Conservation (phyloP, 2,329 filamentous ascomycete species). For the Lachnellula arida region DNA sequence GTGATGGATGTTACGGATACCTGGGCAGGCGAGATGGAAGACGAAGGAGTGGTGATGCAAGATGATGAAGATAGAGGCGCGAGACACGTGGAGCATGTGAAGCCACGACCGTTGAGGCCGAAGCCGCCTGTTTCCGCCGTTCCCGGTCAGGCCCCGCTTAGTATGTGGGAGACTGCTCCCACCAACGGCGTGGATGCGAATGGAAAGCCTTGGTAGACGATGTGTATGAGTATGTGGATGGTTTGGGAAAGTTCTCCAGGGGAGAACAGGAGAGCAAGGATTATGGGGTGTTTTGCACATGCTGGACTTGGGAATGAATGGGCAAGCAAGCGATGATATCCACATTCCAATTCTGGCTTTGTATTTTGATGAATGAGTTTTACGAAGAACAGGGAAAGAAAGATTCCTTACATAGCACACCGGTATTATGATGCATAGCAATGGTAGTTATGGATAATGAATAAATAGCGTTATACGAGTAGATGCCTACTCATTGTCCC, state of each 20-base stretch:
- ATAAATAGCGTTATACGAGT: not conserved
- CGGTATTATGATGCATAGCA: not conserved
- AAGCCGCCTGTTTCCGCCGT: constrained; percentile 10
- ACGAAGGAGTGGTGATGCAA: constrained; percentile 8
- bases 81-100: constrained; percentile 21
- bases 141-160: not conserved
- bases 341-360: not conserved
- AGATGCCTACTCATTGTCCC: no score
- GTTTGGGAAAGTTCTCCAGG: not conserved
- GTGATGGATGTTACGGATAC: constrained; percentile 6
- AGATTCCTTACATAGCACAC: not conserved
- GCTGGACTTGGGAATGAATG: not conserved
- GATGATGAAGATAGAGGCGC: constrained; percentile 4
- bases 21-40: constrained; percentile 5
- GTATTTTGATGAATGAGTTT: not conserved
- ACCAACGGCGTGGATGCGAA: constrained; percentile 8
- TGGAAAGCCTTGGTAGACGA: constrained; percentile 9
- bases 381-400: no score
- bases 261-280: not conserved
- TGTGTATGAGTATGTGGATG: not conserved
- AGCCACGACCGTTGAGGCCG: constrained; percentile 20
- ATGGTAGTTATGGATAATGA: not conserved
- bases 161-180: not conserved
- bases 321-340: not conserved
- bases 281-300: not conserved